These are phyloP conservation scores for Herpomyces periplanetae DNA, from an alignment of 2,329 filamentous ascomycete species.

Conservation along the genomic window DNA sequence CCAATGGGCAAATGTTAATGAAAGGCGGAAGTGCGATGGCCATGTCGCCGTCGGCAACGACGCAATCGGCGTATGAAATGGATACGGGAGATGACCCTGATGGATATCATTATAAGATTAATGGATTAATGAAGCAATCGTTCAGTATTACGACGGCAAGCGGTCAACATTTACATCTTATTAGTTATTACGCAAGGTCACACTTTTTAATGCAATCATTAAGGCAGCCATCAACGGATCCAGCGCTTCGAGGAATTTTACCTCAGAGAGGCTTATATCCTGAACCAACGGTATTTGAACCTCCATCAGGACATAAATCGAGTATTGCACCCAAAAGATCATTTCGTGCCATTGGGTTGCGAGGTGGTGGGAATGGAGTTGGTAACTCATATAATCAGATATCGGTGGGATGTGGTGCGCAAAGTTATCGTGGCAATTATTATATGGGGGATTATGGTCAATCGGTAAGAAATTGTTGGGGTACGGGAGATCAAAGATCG, in stretches of 20 bases:
- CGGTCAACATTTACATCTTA: conserved; percentile 71
- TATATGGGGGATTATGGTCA: no score
- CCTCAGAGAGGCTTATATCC: conserved; percentile 87
- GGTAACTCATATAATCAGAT: no score
- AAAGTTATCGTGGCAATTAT: no score
- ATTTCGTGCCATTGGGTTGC: no score
- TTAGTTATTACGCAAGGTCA: conserved; percentile 73
- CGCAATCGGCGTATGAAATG: conserved; percentile 31
- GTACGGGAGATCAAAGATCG: no score
- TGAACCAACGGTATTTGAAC: conserved; percentile 64
- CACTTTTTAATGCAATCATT: conserved; percentile 30
- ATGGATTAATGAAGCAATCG: conserved; percentile 95
- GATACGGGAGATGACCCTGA: conserved; percentile 32
- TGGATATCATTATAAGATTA: conserved; percentile 72
- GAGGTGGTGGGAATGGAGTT: no score
- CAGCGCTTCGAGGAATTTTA: conserved; percentile 34
- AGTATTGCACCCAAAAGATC: no score
- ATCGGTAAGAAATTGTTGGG: no score
- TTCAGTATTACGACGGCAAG: conserved; percentile 88
- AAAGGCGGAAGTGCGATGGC: conserved; percentile 38
- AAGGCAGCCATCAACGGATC: conserved; percentile 42
- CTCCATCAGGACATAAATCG: no score
- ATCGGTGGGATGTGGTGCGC: no score
- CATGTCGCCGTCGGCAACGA: conserved; percentile 32
- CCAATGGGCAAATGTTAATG: no score